Conservation (phyloP, 768 basidiomycete species). For the Krasilnikovozyma curviuscula region DNA sequence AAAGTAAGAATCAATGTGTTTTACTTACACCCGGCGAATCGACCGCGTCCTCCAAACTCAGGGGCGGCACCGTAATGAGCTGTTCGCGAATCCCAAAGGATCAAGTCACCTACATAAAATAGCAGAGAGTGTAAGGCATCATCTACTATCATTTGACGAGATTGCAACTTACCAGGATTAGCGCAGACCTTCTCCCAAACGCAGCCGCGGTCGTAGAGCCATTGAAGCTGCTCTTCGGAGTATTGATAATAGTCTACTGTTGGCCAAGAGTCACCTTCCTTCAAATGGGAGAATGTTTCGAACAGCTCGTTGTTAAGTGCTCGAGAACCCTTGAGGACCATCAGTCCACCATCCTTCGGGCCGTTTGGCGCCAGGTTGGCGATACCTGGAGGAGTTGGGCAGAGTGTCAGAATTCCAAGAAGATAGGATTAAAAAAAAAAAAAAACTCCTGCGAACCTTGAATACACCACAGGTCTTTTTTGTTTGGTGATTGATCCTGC, state of each 20-base stretch:
- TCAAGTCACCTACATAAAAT: too few species aligned
- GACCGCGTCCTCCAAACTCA: too few species aligned
- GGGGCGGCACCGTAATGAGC: slow-evolving; percentile 20
- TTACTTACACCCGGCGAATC: too few species aligned
- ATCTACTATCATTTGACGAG: too few species aligned
- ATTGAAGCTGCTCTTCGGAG: slow-evolving; percentile 20
- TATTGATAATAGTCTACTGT: slow-evolving; percentile 15
- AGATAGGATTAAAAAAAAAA: too few species aligned
- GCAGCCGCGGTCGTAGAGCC: slow-evolving; percentile 28
- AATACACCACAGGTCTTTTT: too few species aligned
- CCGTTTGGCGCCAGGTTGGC: slow-evolving; percentile 22
- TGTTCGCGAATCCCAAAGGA: slow-evolving; percentile 21
- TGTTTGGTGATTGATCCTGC: too few species aligned
- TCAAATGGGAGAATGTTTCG: slow-evolving; percentile 19
- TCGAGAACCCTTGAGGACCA: slow-evolving; percentile 26
- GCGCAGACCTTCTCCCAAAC: slow-evolving; percentile 24
- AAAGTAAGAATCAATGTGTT: too few species aligned
- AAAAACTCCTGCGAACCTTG: too few species aligned
- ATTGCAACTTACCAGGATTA: too few species aligned
- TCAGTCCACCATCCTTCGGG: slow-evolving; percentile 27
- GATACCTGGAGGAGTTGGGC: slow-evolving; percentile 10
- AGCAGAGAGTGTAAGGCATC: too few species aligned
- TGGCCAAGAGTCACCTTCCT: slow-evolving; percentile 15
- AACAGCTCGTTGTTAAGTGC: slow-evolving; percentile 26
- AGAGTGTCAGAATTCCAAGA: background rate